Percentiles rank a stretch among this genome's conserved stretches.
phyloP scores from a whole-genome alignment of 225 moss, liverwort and hornwort species.

The Asterella californica region DNA sequence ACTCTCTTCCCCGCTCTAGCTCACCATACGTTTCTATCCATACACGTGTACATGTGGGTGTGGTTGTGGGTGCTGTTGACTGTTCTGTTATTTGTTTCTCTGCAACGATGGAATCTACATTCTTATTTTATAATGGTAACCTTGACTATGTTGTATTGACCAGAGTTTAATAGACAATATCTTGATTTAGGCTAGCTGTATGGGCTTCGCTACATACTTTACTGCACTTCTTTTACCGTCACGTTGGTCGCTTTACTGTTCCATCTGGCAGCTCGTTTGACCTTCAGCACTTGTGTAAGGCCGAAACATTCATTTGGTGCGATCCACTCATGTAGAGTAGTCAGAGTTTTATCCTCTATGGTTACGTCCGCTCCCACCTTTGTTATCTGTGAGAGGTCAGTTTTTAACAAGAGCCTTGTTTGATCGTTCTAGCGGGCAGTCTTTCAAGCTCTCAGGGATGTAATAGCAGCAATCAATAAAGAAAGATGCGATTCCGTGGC shows the following conservation, averaged over 20 bases:
- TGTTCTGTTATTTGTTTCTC: not conserved
- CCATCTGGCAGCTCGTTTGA: not conserved
- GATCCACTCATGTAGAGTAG: not conserved
- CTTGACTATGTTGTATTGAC: too few relatives aligned
- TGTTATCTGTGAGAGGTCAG: not conserved
- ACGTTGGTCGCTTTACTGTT: not conserved
- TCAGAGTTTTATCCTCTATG: not conserved
- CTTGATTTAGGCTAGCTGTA: not conserved
- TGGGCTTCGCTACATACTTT: not conserved
- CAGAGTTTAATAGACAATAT: too few relatives aligned
- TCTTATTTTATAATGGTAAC: not conserved
- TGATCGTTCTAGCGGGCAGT: constrained; percentile 82
- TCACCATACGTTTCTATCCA: not conserved
- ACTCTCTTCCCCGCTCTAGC: constrained; percentile 11
- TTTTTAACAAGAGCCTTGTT: constrained; percentile 16
- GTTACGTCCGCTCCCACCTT: not conserved
- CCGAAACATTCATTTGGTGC: not conserved
- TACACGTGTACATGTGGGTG: not conserved
- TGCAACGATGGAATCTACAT: not conserved
- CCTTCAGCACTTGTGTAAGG: not conserved
- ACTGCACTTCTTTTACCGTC: not conserved
- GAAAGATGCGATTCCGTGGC: constrained; percentile 31
- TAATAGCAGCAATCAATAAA: constrained; percentile 55
- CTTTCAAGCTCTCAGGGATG: constrained; percentile 60
- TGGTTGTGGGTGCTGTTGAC: not conserved